phyloP scores from a whole-genome alignment of 371 early-diverging fungal genomes.

The Mortierella sp. region DNA sequence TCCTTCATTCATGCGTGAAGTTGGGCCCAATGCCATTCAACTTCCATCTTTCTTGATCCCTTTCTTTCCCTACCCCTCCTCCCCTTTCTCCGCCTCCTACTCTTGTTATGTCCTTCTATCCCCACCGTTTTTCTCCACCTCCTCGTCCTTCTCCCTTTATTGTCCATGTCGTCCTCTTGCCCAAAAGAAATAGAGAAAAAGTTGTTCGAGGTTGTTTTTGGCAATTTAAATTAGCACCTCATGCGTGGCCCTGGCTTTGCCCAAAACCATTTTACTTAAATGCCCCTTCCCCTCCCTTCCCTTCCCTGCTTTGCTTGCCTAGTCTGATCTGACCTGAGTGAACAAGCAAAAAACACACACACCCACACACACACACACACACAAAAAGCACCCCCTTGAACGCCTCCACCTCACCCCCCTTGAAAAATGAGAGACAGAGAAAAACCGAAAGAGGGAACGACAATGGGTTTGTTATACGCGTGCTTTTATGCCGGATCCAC shows the following conservation, averaged over 20 bases:
- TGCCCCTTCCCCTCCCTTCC: no score
- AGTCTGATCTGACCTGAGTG: no score
- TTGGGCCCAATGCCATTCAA: no score
- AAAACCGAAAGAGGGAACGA: background rate
- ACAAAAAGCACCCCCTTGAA: slow-evolving; percentile 9
- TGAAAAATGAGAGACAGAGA: background rate
- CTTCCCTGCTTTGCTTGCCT: background rate
- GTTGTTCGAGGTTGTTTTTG: background rate
- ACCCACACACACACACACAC: no score
- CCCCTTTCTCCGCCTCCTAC: background rate
- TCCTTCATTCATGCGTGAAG: no score
- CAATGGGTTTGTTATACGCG: background rate
- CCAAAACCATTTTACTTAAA: no score
- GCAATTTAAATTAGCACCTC: background rate
- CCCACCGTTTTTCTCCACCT: background rate
- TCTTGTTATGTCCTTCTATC: background rate
- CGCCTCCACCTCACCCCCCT: slow-evolving; percentile 1
- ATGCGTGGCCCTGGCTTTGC: background rate
- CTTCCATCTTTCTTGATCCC: background rate
- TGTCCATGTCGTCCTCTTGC: background rate
- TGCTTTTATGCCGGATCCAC: background rate
- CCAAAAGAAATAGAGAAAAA: no score
- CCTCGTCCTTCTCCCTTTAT: background rate
- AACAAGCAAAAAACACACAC: background rate
- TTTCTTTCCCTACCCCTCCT: background rate